A percentile compares a stretch with the other conserved stretches of the same genome.
phyloP scores from a whole-genome alignment of 192 early-diverging fungal genomes.

The Backusella tuberculispora region DNA sequence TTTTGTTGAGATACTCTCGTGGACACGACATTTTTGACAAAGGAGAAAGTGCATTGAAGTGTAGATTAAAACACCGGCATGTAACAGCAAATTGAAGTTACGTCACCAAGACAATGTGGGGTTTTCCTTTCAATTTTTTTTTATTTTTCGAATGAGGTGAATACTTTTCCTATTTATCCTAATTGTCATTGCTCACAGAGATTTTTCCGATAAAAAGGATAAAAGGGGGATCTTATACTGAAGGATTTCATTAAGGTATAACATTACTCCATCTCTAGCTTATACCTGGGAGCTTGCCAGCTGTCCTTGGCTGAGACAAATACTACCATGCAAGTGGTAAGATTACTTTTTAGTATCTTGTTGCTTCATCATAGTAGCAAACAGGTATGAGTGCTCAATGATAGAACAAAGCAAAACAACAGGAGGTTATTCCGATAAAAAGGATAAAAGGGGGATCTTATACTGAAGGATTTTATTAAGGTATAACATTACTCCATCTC shows the following conservation, averaged over 20 bases:
- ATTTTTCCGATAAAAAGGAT: not conserved
- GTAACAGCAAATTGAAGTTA: not conserved
- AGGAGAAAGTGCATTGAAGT: not conserved
- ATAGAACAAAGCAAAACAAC: too few relatives aligned
- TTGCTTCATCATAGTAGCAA: not conserved
- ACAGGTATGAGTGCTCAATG: not conserved
- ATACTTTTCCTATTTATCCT: too few relatives aligned
- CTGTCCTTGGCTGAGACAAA: not conserved
- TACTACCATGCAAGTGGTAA: not conserved
- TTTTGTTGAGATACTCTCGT: not conserved
- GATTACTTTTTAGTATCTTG: not conserved
- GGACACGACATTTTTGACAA: not conserved
- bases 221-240: too few relatives aligned
- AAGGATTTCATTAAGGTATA: too few relatives aligned
- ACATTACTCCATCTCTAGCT: too few relatives aligned
- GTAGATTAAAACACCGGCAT: not conserved
- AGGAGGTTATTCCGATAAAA: not conserved
- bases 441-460: not conserved
- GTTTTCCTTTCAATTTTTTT: too few relatives aligned
- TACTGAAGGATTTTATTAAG: not conserved
- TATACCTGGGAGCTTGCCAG: too few relatives aligned
- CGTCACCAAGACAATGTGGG: not conserved
- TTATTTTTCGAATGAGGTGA: too few relatives aligned
- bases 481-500: not conserved
- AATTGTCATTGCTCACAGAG: not conserved